A percentile compares a stretch with the other conserved stretches of the same genome.
These are phyloP conservation scores for Geoglossum glabrum DNA, from an alignment of 495 filamentous ascomycete species.

Conservation along the genomic window DNA sequence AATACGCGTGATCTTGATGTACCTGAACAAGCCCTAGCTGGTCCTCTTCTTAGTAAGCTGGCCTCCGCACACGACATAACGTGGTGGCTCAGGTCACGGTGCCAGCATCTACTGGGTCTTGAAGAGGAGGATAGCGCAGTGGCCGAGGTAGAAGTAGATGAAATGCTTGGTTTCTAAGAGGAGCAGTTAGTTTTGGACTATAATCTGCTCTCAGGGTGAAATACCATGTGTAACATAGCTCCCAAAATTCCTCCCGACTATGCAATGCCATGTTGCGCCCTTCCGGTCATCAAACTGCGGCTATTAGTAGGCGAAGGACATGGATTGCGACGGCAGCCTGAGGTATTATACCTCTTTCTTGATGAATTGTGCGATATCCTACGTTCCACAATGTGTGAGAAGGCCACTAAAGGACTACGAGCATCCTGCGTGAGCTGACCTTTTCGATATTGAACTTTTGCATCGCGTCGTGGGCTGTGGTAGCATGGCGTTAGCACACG, in stretches of 20 bases:
- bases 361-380: slow-evolving; percentile 95
- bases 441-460: slow-evolving; percentile 85
- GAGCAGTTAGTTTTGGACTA: slow-evolving; percentile 4
- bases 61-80: background rate
- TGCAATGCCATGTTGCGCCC: slow-evolving; percentile 95
- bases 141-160: slow-evolving; percentile 99
- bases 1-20: background rate
- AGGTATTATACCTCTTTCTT: slow-evolving; percentile 60
- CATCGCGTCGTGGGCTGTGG: slow-evolving; percentile 77
- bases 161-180: slow-evolving; percentile 89
- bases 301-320: background rate
- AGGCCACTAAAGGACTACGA: background rate
- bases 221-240: slow-evolving; percentile 95
- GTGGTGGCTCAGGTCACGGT: background rate
- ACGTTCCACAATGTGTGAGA: background rate
- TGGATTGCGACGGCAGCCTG: background rate
- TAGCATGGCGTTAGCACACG: background rate
- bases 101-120: slow-evolving; percentile 65
- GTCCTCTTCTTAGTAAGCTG: background rate
- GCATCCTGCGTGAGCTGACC: slow-evolving; percentile 23
- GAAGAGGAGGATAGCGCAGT: slow-evolving; percentile 95
- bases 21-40: background rate
- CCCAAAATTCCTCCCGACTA: slow-evolving; percentile 94
- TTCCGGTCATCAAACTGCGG: slow-evolving; percentile 71
- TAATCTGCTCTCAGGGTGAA: background rate